Evolutionary conservation across 805 yeast genomes (phyloP).

Genomic region (Candida lessepsii): DNA sequence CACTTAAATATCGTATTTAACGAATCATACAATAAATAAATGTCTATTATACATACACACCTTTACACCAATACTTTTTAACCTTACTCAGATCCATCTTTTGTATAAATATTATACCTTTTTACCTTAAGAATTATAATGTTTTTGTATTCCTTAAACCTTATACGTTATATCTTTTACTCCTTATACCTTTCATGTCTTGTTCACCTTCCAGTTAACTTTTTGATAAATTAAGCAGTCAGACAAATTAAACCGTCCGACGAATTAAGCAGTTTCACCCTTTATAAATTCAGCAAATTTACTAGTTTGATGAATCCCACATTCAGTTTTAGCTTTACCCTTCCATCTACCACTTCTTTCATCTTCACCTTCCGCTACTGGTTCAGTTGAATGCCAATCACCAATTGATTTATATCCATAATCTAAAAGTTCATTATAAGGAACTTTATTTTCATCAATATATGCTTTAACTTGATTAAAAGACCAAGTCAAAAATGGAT

Average conservation of each 20-base stretch:
- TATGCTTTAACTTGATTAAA: slow-evolving; percentile 70
- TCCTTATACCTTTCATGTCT: too few relatives aligned
- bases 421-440: slow-evolving; percentile 81
- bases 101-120: too few relatives aligned
- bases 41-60: background rate
- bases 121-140: too few relatives aligned
- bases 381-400: slow-evolving; percentile 91
- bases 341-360: slow-evolving; percentile 98
- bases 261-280: background rate
- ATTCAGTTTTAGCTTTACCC: slow-evolving; percentile 88
- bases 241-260: background rate
- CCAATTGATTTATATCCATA: slow-evolving; percentile 90
- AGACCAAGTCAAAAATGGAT: slow-evolving; percentile 83
- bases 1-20: too few relatives aligned
- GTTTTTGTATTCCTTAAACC: too few relatives aligned
- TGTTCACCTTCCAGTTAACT: too few relatives aligned
- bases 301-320: slow-evolving; percentile 87
- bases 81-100: too few relatives aligned
- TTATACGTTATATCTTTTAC: too few relatives aligned
- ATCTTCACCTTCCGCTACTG: slow-evolving; percentile 88
- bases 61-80: background rate
- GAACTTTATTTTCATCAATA: slow-evolving; percentile 69
- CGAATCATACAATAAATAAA: too few relatives aligned
- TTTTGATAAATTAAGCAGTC: too few relatives aligned
- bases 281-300: slow-evolving; percentile 64